phyloP scores from a whole-genome alignment of 1,284 basidiomycete genomes.

The Boletus subluridellus region DNA sequence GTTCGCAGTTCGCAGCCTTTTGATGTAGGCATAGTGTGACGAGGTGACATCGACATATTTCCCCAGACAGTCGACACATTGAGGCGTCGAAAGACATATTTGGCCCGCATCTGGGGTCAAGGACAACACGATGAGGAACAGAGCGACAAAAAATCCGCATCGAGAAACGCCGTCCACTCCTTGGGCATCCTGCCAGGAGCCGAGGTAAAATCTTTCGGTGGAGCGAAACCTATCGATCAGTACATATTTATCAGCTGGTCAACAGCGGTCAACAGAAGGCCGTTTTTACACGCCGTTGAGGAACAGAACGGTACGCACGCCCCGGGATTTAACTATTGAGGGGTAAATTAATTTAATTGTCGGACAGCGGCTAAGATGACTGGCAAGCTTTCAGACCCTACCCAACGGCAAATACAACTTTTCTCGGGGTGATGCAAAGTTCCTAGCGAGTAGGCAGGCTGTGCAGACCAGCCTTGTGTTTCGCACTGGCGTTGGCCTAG shows the following conservation, averaged over 20 bases:
- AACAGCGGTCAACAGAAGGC: conserved; percentile 21
- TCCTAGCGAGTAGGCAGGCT: conserved; percentile 3
- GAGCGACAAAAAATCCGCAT: neutral
- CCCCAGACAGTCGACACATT: neutral
- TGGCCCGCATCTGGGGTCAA: neutral
- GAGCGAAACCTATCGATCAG: conserved; percentile 11
- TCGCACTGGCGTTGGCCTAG: conserved; percentile 11
- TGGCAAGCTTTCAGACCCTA: conserved; percentile 9
- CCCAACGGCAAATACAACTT: conserved; percentile 13
- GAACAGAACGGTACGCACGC: conserved; percentile 5
- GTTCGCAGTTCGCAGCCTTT: neutral
- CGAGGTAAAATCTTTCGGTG: conserved; percentile 1
- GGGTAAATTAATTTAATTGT: conserved; percentile 27
- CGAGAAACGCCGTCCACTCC: neutral
- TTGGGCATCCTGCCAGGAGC: neutral
- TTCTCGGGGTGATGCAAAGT: conserved; percentile 7
- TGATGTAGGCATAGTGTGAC: conserved; percentile 3
- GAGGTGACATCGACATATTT: neutral
- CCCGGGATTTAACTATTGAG: conserved; percentile 22
- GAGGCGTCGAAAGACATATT: neutral
- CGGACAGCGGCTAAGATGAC: conserved; percentile 14
- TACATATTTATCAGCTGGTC: conserved; percentile 21
- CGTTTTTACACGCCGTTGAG: conserved; percentile 15
- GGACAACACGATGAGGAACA: neutral
- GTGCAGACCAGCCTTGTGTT: conserved; percentile 11